Conservation (phyloP, 495 filamentous ascomycete species). For the Sabuloglossum arenarium region DNA sequence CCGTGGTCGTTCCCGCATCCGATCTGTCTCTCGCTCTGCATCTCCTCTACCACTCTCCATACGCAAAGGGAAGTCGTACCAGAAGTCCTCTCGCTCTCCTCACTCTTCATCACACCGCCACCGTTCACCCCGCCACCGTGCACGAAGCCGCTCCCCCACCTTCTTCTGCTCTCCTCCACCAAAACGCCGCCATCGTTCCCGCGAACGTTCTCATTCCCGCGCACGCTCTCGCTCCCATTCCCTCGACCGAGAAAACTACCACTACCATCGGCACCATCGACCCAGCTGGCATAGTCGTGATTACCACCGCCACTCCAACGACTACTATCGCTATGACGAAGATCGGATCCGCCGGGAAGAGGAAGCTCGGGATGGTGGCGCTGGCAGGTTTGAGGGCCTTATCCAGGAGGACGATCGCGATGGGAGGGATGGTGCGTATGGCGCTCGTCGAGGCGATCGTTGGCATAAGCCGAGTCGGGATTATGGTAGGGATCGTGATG, state of each 20-base stretch:
- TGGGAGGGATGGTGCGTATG: background rate
- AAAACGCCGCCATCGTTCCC: constrained; percentile 1
- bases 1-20: constrained; percentile 13
- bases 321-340: background rate
- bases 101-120: background rate
- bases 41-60: background rate
- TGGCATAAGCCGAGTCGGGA: background rate
- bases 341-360: background rate
- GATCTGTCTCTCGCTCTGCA: constrained; percentile 7
- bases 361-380: background rate
- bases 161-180: constrained; percentile 8
- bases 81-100: background rate
- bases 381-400: background rate
- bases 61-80: background rate
- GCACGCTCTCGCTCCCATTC: background rate
- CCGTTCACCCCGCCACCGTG: constrained; percentile 4
- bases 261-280: background rate
- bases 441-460: background rate
- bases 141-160: constrained; percentile 10
- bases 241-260: background rate
- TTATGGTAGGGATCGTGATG: background rate
- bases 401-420: background rate
- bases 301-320: background rate
- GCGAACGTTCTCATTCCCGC: constrained; percentile 2
- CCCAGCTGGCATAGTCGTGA: background rate